phyloP scores from a whole-genome alignment of 805 yeast genomes.

The Grigorovia jiainica region DNA sequence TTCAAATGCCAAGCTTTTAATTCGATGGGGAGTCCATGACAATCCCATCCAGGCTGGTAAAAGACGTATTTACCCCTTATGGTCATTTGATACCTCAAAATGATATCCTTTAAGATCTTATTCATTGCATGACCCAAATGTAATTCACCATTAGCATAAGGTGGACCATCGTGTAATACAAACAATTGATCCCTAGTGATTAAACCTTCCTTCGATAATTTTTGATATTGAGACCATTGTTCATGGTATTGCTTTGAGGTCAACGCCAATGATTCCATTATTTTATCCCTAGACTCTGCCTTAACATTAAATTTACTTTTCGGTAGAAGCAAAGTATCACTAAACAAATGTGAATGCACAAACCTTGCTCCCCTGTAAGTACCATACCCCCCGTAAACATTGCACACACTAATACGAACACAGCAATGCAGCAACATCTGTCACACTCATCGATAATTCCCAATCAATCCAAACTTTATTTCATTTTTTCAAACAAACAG shows the following conservation, averaged over 20 bases:
- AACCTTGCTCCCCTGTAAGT: background rate
- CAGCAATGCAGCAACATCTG: too few species aligned
- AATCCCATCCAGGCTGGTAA: constrained; percentile 96
- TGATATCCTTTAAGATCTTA: constrained; percentile 79
- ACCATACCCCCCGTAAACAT: background rate
- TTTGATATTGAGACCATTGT: constrained; percentile 45
- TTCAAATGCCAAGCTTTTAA: constrained; percentile 64
- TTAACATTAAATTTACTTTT: constrained; percentile 57
- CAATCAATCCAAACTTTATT: too few species aligned
- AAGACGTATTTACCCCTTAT: constrained; percentile 51
- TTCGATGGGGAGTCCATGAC: constrained; percentile 97
- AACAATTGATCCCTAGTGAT: constrained; percentile 32
- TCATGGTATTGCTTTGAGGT: constrained; percentile 32
- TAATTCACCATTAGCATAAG: constrained; percentile 91
- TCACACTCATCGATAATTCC: too few species aligned
- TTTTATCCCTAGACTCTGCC: constrained; percentile 41
- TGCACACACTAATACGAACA: too few species aligned
- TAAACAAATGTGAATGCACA: constrained; percentile 30
- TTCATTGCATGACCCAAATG: constrained; percentile 91
- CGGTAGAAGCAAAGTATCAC: constrained; percentile 55
- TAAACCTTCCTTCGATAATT: constrained; percentile 5
- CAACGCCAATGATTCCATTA: too few species aligned
- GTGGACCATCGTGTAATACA: constrained; percentile 93
- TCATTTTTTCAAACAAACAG: too few species aligned
- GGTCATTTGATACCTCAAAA: constrained; percentile 61